A percentile compares a stretch with the other conserved stretches of the same genome.
Conservation (phyloP, 208 protist species). For the Wallacemonas sp. region DNA sequence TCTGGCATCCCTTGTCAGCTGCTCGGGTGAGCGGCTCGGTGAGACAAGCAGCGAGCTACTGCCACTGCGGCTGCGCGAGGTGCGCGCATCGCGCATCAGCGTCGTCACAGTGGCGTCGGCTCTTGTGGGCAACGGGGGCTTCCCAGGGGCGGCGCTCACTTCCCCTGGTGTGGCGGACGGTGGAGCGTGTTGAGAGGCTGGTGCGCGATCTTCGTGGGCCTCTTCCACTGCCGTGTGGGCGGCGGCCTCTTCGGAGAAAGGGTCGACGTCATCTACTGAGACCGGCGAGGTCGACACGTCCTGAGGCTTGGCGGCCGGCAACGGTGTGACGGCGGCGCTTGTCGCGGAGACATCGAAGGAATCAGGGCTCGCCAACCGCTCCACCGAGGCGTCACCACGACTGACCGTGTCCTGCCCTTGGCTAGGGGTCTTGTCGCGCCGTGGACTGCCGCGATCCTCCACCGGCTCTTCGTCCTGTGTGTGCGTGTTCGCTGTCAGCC, state of each 20-base stretch:
- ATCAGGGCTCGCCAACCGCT: not conserved
- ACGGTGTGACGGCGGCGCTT: not conserved
- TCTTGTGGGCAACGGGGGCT: not conserved
- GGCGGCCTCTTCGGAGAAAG: too few relatives aligned
- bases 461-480: not conserved
- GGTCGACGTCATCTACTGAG: too few relatives aligned
- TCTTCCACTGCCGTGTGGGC: too few relatives aligned
- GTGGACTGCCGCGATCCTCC: too few relatives aligned
- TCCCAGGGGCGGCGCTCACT: not conserved
- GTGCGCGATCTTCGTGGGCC: too few relatives aligned
- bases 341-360: slow-evolving; percentile 1
- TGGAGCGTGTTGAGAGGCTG: too few relatives aligned
- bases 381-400: too few relatives aligned
- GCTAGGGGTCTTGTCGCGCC: too few relatives aligned
- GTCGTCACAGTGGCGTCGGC: not conserved
- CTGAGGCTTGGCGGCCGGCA: not conserved
- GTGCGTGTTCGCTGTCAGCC: not conserved
- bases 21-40: not conserved
- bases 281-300: too few relatives aligned
- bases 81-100: not conserved
- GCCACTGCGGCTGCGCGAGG: slow-evolving; percentile 2
- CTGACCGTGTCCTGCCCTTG: too few relatives aligned
- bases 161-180: too few relatives aligned
- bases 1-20: not conserved
- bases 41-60: not conserved